A percentile compares a stretch with the other conserved stretches of the same genome.
These are phyloP conservation scores for Hypoxylon sp. DNA, from an alignment of 2,329 filamentous ascomycete species.

Conservation along the genomic window DNA sequence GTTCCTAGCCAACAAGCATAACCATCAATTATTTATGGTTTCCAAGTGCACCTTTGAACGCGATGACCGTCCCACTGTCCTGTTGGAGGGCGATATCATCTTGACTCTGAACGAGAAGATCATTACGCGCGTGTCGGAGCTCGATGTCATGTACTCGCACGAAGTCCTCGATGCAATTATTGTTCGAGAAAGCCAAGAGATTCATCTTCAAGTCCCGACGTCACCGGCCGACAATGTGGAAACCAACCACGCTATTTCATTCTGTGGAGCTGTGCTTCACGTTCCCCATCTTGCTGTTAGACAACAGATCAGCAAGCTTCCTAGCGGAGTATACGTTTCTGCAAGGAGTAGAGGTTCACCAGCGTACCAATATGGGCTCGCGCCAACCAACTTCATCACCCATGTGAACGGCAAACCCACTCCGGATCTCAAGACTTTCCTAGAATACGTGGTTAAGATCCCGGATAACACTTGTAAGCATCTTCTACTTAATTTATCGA, in stretches of 20 bases:
- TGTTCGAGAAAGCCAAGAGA: conserved; percentile 85
- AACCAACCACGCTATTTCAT: conserved; percentile 91
- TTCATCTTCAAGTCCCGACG: conserved; percentile 83
- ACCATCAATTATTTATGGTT: conserved; percentile 98
- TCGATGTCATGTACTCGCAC: conserved; percentile 97
- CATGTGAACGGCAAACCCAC: conserved; percentile 93
- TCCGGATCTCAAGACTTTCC: conserved; percentile 83
- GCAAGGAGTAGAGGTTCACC: conserved; percentile 87
- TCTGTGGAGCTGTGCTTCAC: conserved; percentile 95
- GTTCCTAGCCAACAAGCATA: conserved; percentile 87
- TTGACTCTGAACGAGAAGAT: conserved; percentile 91
- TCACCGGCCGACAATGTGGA: conserved; percentile 92
- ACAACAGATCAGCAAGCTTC: conserved; percentile 96
- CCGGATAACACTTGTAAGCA: conserved; percentile 89
- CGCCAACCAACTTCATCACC: conserved; percentile 97
- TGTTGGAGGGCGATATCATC: conserved; percentile 93
- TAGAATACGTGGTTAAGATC: conserved; percentile 86
- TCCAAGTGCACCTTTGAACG: conserved; percentile 85
- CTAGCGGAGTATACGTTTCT: conserved; percentile 96
- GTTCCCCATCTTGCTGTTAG: conserved; percentile 95
- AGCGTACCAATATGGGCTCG: conserved; percentile 89
- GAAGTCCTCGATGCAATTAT: conserved; percentile 87
- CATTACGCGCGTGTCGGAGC: conserved; percentile 91
- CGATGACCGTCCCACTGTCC: conserved; percentile 64
- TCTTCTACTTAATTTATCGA: conserved; percentile 34